Base-by-base conservation (phyloP, 768 basidiomycete species). In the Rossbeevera mucosa region DNA sequence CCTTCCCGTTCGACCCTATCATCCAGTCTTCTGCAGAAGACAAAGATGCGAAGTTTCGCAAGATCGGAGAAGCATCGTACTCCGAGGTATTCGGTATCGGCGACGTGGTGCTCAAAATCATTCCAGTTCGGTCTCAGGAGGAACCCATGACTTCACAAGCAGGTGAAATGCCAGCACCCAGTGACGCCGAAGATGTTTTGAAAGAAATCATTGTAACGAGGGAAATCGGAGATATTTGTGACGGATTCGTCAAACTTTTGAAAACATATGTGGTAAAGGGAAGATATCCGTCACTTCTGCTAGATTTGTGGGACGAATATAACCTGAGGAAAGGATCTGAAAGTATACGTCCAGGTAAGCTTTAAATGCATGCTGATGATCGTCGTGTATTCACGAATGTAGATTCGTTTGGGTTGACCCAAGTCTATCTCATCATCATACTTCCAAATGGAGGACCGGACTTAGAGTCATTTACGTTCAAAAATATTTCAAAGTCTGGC, bases 11-110 rank as follows among this genome's bases (percentile, higher is more conserved):
- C 56, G 89, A 91, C 60, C 79, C 83, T 2, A 74, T 88, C 49
- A 77, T 88, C n/a, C 71, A 64, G 43, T 66, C 69, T 40, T 62
- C 64, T 9, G 56, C 59, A 26, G 58, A 62, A 30, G 60, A 53
- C 59, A 70, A 59, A 59, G 58, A 71, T 54, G 54, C 68, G 21
- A 68, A 51, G 6, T 92, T 93, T 69, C 76, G 71, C 58, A 99
- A 99, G 70, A 85, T 97, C 43, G 95, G 95, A 38, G 96, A 99
- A 72, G 96, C 96, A 7, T 91, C 89, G 45, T 99, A 88, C 69
- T 95, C 92, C 0, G 96, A 99, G 64, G 96, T 99, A 25, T 99
- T 91, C 67, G 88, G 88, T 7, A 86, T 94, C 47, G 87, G 87
- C 3, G 81, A 88, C 58, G 82, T 94, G 29, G 93, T 94, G n/a